These are phyloP conservation scores for Loxodes magnus DNA, from an alignment of 73 alveolate genomes.

Conservation along the genomic window DNA sequence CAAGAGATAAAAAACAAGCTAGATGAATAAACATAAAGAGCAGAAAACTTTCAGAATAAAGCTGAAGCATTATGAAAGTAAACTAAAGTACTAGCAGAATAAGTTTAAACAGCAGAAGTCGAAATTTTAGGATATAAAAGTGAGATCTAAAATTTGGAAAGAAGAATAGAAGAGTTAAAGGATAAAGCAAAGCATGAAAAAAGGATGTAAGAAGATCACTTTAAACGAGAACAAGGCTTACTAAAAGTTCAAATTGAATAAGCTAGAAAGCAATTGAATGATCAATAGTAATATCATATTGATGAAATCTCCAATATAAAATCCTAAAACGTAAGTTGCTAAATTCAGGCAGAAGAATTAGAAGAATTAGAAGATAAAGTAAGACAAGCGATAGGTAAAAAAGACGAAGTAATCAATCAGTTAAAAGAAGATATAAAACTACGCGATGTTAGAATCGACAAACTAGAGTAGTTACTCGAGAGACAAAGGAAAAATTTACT, in stretches of 20 bases:
- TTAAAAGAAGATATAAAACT: slow-evolving; percentile 67
- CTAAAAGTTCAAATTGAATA: slow-evolving; percentile 8
- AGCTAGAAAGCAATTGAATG: slow-evolving; percentile 11
- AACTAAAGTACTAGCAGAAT: slow-evolving; percentile 15
- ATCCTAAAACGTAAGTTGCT: too few species aligned
- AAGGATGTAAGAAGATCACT: background rate
- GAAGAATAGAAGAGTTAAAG: slow-evolving; percentile 7
- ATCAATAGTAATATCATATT: slow-evolving; percentile 23
- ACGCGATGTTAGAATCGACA: slow-evolving; percentile 58
- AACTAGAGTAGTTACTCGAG: slow-evolving; percentile 79
- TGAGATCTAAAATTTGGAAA: slow-evolving; percentile 13
- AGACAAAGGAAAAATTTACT: slow-evolving; percentile 79
- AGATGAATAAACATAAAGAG: slow-evolving; percentile 13
- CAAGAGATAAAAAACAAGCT: slow-evolving; percentile 22
- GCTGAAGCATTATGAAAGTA: slow-evolving; percentile 11
- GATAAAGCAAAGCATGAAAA: slow-evolving; percentile 14
- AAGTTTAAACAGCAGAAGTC: slow-evolving; percentile 7
- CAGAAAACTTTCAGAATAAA: slow-evolving; percentile 19
- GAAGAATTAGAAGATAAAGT: slow-evolving; percentile 81
- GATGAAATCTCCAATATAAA: slow-evolving; percentile 44
- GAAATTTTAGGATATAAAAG: slow-evolving; percentile 6
- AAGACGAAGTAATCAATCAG: slow-evolving; percentile 67
- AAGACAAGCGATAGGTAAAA: slow-evolving; percentile 63
- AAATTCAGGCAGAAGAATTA: slow-evolving; percentile 67
- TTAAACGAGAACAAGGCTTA: slow-evolving; percentile 1